Evolutionary conservation across 257 asterid genomes (phyloP), one percentile per base, ranked within the genome.

Genomic region (Fraxinus pennsylvanica): DNA sequence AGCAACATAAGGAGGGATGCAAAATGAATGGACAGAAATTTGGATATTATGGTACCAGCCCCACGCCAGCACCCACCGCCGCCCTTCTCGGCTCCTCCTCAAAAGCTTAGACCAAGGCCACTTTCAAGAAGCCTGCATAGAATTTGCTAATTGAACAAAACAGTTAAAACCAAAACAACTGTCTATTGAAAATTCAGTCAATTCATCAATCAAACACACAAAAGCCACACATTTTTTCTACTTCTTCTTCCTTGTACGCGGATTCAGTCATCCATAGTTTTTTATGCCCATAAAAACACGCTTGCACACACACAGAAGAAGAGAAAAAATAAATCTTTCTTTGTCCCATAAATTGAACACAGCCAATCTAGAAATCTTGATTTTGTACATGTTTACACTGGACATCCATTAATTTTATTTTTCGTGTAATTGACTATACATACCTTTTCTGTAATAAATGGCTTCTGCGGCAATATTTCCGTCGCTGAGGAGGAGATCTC

Each of bases 381-480:
- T 9, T 22, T 25, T 9, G 8, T 73, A 27, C 79, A 61, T 73
- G 67, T 39, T 22, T 80, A 73, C 54, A 77, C 61, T 75, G 35
- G 15, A 15, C 33, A 39, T 8, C 74, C 39, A n/a, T 63, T 45
- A 10, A 17, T 39, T 71, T 69, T 63, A 4, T 22, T 63, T 61
- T 61, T 32, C 17, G 19, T 27, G 66, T 22, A 77, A 3, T 45
- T 45, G 79, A 80, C 36, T 25, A 59, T 7, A 59, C 15, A 22
- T 68, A 15, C 33, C 3, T 66, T 81, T 1, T 72, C 50, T 4
- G 35, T 25, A 15, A 33, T 81, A 63, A 33, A 92, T 95, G 99
- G 93, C 96, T 33, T 89, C 98, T 9, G 96, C 96, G 81, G 94
- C 92, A 79, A 89, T 88, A 47, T 92, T 95, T 85, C 88, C 97